These are phyloP conservation scores for Biscutella laevigata DNA, from an alignment of 441 rosid species.

Conservation along the genomic window DNA sequence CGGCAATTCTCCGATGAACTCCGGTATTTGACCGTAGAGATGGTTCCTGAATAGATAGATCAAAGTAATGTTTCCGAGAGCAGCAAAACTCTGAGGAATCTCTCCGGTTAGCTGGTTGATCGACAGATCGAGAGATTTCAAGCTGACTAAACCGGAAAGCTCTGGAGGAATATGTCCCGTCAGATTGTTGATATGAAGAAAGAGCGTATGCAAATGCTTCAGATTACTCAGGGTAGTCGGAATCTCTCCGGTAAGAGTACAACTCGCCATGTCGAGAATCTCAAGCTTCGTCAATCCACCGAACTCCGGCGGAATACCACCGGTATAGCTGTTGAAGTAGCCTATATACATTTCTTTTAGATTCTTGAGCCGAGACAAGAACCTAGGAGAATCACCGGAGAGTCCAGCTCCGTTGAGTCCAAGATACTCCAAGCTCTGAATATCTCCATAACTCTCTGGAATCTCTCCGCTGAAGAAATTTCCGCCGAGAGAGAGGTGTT, in stretches of 20 bases:
- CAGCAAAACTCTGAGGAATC: conserved; percentile 50
- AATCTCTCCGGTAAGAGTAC: conserved; percentile 64
- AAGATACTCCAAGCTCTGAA: conserved; percentile 50
- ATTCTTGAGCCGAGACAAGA: conserved; percentile 50
- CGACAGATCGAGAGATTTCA: conserved; percentile 70
- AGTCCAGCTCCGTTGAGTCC: conserved; percentile 54
- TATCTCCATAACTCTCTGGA: conserved; percentile 59
- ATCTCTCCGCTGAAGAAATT: conserved; percentile 63
- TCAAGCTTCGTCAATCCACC: conserved; percentile 47
- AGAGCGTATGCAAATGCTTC: conserved; percentile 46
- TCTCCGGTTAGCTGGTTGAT: conserved; percentile 55
- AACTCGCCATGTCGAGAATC: conserved; percentile 51
- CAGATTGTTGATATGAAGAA: conserved; percentile 60
- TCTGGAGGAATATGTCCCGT: conserved; percentile 59
- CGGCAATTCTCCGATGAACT: conserved; percentile 57
- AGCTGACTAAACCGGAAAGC: conserved; percentile 47
- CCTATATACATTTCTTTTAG: conserved; percentile 48
- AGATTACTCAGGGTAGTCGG: conserved; percentile 52
- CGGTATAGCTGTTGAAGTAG: conserved; percentile 42
- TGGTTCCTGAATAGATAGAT: conserved; percentile 54
- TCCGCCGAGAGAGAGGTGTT: conserved; percentile 53
- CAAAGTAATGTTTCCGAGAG: conserved; percentile 40
- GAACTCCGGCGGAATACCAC: conserved; percentile 71
- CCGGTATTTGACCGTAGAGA: conserved; percentile 56
- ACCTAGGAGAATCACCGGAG: conserved; percentile 44